A percentile compares a stretch with the other conserved stretches of the same genome.
Evolutionary conservation across 1,139 yeast species (phyloP).

Genomic region (Yamadazyma membranifaciens): DNA sequence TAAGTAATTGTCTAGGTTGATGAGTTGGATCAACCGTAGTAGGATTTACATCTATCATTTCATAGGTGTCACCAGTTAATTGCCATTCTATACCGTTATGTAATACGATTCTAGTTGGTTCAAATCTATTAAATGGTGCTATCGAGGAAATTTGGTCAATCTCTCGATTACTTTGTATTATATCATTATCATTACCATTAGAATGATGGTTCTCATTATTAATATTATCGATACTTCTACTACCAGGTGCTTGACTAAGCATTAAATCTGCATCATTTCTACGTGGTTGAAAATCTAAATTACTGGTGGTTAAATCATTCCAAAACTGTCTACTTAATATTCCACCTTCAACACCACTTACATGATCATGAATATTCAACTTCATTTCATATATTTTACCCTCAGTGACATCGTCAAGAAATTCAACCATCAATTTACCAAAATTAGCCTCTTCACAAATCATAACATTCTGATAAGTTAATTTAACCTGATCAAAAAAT

Average conservation of each 20-base stretch:
- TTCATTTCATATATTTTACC: slow-evolving; percentile 16
- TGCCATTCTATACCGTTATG: slow-evolving; percentile 26
- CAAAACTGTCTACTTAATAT: slow-evolving; percentile 28
- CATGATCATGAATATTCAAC: slow-evolving; percentile 13
- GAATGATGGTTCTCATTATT: background rate
- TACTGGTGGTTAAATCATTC: slow-evolving; percentile 25
- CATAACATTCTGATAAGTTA: slow-evolving; percentile 15
- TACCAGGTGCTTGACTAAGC: background rate
- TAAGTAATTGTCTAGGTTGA: slow-evolving; percentile 17
- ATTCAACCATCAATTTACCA: slow-evolving; percentile 4
- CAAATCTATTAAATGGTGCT: slow-evolving; percentile 8
- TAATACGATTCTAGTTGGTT: slow-evolving; percentile 24
- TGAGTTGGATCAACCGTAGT: slow-evolving; percentile 6
- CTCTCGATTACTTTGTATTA: background rate
- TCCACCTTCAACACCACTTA: slow-evolving; percentile 24
- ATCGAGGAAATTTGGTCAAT: background rate
- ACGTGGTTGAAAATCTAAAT: slow-evolving; percentile 24
- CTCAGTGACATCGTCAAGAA: background rate
- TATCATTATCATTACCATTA: background rate
- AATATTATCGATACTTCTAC: background rate
- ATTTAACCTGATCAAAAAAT: slow-evolving; percentile 27
- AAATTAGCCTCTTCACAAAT: slow-evolving; percentile 12
- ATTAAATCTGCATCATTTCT: slow-evolving; percentile 7
- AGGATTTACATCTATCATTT: slow-evolving; percentile 17
- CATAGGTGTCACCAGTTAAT: slow-evolving; percentile 27